Evolutionary conservation across 2,329 filamentous ascomycete genomes (phyloP), one percentile per base, ranked within the genome.

Genomic region (Escovopsis sp.): DNA sequence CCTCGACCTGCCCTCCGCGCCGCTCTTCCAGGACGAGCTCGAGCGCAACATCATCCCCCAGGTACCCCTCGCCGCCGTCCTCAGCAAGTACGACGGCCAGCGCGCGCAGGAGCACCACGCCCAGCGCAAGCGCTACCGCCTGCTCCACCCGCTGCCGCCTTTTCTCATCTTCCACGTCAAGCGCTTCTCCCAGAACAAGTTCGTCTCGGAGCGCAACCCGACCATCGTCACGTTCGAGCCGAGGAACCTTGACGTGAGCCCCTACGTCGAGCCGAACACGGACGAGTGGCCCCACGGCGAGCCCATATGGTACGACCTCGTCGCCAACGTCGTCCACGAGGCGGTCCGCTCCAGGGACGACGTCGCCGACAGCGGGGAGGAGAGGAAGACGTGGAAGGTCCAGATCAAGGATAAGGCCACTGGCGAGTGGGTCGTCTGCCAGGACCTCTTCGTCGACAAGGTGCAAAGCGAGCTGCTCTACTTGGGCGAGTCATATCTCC

Each of bases 141-240:
- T 98, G 4, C 63, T 93, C 33, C 87, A 94, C 50, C 90, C 90
- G 1, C 68, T 98, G 0, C 90, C 90, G 1, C 88, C 87, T 0
- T 96, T 80, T 53, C 73, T 98, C 14, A 66, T 90, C 35, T 85
- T 98, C 62, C 88, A 98, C 62, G 79, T 96, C 63, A 96, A 96
- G 63, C 85, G 90, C 47, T 98, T 98, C 68, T 84, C 79, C 46
- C 78, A 81, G 45, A 98, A 98, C 65, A 94, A 94, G 56, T 98
- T 98, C 52, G 83, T 98, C 15, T 74, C 80, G 2, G 88, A 96
- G 60, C 81, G 90, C 34, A 98, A 98, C 56, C 90, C 88, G 1
- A 98, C 90, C 9, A 98, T 98, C 50, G 90, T 98, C 43, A 96
- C 88, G 0, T 98, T 96, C 57, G 84, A 88, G 43, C 79, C 84